Evolutionary conservation across 2,329 filamentous ascomycete genomes (phyloP), one percentile per base, ranked within the genome.

Genomic region (Penicillium sp.): DNA sequence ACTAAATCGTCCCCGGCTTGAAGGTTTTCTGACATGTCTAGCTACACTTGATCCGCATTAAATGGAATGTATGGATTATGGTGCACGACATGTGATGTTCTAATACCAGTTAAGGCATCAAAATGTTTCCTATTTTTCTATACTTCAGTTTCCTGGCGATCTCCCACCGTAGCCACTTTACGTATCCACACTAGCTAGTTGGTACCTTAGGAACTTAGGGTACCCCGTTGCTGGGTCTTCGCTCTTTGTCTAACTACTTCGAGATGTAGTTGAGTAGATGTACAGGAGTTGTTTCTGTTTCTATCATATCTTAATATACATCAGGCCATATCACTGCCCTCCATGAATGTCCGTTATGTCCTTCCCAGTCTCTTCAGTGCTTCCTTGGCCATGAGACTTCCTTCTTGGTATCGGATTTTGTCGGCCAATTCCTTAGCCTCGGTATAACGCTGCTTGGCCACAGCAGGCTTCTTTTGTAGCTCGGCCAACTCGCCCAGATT

Each of bases 401-500:
- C 72, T 18, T 74, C 69, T n/a, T 65, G 59, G 49, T 68, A 73
- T 6, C 64, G 76, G 34, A 83, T 67, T 3, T 72, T 74, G 57
- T 77, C 76, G 2, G 80, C 76, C 34, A 93, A 71, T 18, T 80
- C 80, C 50, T 84, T 81, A 9, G 89, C 88, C 69, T 95, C 84
- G 50, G 81, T 76, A 67, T 90, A 96, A 67, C 83, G 83, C 63
- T 79, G 81, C 64, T 81, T 81, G 1, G 93, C 92, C 61, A 89
- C 81, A 4, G 77, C 77, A 1, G 79, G 66, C 63, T 89, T 82
- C 1, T 88, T 87, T 56, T 86, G 75, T 83, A 94, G 87, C 61
- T 89, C 86, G 0, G 90, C 88, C 62, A 97, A 87, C 65, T 95
- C 90, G 22, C 87, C 93, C 49, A 96, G 83, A 69, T 95, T 96